A percentile compares a stretch with the other conserved stretches of the same genome.
Evolutionary conservation across 345 rosid species (phyloP).

Genomic region (Syzygium grande): DNA sequence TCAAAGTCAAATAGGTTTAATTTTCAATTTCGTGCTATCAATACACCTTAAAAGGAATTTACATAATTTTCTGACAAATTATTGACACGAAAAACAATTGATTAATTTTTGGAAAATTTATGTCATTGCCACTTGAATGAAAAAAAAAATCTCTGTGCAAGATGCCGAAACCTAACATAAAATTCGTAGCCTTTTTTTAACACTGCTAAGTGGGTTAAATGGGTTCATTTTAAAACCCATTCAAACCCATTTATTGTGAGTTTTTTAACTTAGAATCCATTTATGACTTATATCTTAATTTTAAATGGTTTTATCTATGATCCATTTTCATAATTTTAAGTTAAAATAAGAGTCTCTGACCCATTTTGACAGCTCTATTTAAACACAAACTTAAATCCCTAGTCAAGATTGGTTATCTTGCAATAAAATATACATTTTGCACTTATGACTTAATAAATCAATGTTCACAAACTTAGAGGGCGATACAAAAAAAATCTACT

Average conservation of each 20-base stretch:
- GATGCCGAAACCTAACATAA: background rate
- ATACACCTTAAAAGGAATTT: background rate
- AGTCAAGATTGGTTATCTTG: background rate
- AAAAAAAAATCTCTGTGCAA: background rate
- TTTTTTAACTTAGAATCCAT: too few relatives aligned
- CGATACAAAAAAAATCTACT: background rate
- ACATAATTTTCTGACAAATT: background rate
- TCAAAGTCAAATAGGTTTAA: background rate
- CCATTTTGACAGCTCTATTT: too few relatives aligned
- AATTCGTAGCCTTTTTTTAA: background rate
- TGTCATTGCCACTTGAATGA: rapidly evolving
- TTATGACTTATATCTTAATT: too few relatives aligned
- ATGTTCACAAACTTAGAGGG: background rate
- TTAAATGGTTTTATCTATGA: too few relatives aligned
- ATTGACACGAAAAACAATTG: background rate
- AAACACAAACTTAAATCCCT: background rate
- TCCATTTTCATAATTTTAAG: too few relatives aligned
- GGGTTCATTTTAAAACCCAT: too few relatives aligned
- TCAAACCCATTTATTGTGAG: too few relatives aligned
- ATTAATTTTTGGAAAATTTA: background rate
- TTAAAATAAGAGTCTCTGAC: too few relatives aligned
- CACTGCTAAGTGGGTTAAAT: too few relatives aligned
- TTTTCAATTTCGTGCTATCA: background rate
- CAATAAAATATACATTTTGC: background rate
- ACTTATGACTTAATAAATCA: background rate